A percentile compares a stretch with the other conserved stretches of the same genome.
Evolutionary conservation across 176 grass and related monocot genomes (phyloP).

Genomic region (Paspalum notatum): DNA sequence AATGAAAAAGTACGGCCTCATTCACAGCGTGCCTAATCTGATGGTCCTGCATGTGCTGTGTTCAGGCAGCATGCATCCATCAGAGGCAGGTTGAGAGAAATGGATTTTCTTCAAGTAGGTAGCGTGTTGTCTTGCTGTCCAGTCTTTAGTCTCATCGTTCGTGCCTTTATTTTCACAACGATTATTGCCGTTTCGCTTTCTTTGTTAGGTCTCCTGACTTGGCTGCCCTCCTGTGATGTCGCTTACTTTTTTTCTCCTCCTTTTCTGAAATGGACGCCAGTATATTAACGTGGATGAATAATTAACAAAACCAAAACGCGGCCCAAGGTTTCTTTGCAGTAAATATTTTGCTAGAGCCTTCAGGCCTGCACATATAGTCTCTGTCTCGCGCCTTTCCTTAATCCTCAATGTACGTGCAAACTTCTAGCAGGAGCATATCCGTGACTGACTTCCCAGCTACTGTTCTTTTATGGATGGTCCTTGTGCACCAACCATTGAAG

Average conservation of each 20-base stretch:
- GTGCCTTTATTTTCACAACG: not conserved
- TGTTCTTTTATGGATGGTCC: not conserved
- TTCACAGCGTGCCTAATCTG: not conserved
- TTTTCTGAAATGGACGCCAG: not conserved
- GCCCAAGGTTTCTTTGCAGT: not conserved
- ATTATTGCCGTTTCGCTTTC: conserved; percentile 29
- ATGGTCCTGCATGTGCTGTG: not conserved
- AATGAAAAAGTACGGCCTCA: too few relatives aligned
- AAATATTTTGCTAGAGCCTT: not conserved
- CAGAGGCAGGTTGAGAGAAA: conserved; percentile 21
- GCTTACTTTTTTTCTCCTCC: not conserved
- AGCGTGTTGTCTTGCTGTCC: conserved; percentile 20
- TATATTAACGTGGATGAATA: conserved; percentile 9
- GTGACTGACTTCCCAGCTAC: conserved; percentile 25
- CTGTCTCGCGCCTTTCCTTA: conserved; percentile 2
- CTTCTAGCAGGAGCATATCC: conserved; percentile 29
- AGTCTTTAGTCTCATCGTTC: conserved; percentile 3
- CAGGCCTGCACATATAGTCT: not conserved
- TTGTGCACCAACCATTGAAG: conserved; percentile 14
- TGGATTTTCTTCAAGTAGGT: not conserved
- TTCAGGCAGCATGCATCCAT: conserved; percentile 25
- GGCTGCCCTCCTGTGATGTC: not conserved
- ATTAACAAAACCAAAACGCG: not conserved
- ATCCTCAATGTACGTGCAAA: conserved; percentile 17
- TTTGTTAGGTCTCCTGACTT: conserved; percentile 20